A percentile compares a stretch with the other conserved stretches of the same genome.
Conservation (phyloP, 208 protist species). For the Wallacemonas sp. region DNA sequence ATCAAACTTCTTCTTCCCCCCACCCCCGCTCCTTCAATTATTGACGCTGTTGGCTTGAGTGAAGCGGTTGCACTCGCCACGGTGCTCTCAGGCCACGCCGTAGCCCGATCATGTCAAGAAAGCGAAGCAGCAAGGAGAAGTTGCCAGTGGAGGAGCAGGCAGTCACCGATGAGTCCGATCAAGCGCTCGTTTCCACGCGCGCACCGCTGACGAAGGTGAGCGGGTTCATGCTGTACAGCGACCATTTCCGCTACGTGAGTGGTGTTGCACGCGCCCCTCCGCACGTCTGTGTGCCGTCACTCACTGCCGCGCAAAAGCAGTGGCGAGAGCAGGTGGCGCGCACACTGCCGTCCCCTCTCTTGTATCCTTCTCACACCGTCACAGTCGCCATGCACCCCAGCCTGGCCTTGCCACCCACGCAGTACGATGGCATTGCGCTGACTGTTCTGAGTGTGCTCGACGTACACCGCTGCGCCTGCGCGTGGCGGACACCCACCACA, state of each 20-base stretch:
- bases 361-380: conserved; percentile 40
- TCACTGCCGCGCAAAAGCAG: background rate
- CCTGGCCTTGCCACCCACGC: background rate
- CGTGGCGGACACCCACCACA: background rate
- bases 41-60: too few relatives aligned
- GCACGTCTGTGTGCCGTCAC: background rate
- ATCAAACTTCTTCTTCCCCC: too few relatives aligned
- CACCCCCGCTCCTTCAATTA: too few relatives aligned
- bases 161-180: background rate
- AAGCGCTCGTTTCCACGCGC: background rate
- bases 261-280: background rate
- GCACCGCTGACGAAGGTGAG: background rate
- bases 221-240: conserved; percentile 9
- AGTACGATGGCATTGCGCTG: background rate
- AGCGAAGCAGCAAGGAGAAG: conserved; percentile 18
- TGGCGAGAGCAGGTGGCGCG: conserved; percentile 27
- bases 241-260: background rate
- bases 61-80: too few relatives aligned
- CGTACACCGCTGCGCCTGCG: background rate
- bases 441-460: conserved; percentile 6
- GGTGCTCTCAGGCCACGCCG: too few relatives aligned
- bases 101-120: conserved; percentile 7
- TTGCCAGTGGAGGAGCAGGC: background rate
- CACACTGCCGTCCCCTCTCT: conserved; percentile 13
- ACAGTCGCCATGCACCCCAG: conserved; percentile 3